Conservation (phyloP, 164 flowering plant genomes). For the Vitis cinerea region DNA sequence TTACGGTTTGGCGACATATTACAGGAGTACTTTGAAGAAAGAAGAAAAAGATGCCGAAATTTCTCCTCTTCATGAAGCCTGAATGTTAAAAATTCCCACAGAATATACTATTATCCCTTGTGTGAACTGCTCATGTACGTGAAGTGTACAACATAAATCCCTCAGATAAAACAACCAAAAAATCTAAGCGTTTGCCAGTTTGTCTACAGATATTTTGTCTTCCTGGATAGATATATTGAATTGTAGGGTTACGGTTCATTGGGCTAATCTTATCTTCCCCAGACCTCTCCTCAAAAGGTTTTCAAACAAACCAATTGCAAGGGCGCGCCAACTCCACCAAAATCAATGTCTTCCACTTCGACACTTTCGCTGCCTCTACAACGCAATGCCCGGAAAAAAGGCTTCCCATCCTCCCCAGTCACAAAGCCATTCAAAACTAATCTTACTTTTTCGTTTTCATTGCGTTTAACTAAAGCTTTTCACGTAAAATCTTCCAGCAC, state of each 20-base stretch:
- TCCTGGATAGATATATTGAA: conserved; percentile 5
- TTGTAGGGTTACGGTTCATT: conserved; percentile 29
- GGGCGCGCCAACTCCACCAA: neutral
- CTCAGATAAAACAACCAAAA: conserved; percentile 13
- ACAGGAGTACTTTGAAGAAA: no score
- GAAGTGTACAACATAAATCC: neutral
- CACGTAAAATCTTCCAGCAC: conserved; percentile 17
- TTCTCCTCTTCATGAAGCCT: neutral
- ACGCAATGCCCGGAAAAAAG: conserved; percentile 13
- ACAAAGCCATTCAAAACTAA: conserved; percentile 9
- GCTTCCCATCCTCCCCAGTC: conserved; percentile 2
- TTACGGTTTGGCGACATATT: no score
- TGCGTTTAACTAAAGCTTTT: neutral
- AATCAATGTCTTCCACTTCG: conserved; percentile 38
- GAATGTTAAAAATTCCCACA: neutral
- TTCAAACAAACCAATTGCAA: neutral
- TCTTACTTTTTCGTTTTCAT: conserved; percentile 11
- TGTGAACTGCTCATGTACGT: neutral
- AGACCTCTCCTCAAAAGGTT: neutral
- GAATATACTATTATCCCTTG: no score
- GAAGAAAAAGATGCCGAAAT: no score
- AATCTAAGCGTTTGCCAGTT: conserved; percentile 22
- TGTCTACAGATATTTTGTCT: conserved; percentile 20
- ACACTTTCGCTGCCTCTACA: conserved; percentile 23
- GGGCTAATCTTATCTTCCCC: conserved; percentile 20